Conservation (phyloP, 2,329 filamentous ascomycete genomes). For the Ceratocystis harringtonii region DNA sequence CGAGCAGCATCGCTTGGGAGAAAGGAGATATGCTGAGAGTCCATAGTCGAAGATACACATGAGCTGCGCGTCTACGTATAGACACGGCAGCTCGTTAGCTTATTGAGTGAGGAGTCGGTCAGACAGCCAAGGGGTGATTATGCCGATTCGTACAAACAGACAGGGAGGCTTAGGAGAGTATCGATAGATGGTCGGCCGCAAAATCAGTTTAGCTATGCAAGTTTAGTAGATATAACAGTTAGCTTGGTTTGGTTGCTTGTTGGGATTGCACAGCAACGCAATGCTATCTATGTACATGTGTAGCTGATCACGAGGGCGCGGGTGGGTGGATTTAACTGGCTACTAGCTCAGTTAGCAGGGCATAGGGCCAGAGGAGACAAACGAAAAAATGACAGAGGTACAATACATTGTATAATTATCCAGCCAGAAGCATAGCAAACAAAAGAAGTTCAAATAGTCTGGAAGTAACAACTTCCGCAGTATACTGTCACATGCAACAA, state of each 20-base stretch:
- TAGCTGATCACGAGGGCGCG: neutral
- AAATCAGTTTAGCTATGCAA: too few species aligned
- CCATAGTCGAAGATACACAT: neutral
- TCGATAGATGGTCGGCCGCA: too few species aligned
- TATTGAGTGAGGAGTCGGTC: neutral
- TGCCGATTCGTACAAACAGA: too few species aligned
- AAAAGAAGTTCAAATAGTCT: neutral
- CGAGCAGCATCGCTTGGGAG: conserved; percentile 27
- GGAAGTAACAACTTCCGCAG: neutral
- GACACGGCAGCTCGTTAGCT: neutral
- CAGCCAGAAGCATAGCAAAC: neutral
- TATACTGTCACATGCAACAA: neutral
- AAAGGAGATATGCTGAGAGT: conserved; percentile 31
- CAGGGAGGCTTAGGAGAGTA: too few species aligned
- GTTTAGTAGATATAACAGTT: too few species aligned
- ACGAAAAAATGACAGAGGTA: neutral
- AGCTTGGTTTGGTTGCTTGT: neutral
- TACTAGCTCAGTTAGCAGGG: neutral
- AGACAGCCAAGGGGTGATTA: too few species aligned
- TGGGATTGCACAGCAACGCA: neutral
- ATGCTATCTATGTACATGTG: neutral
- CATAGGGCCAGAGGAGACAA: neutral
- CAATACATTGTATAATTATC: neutral
- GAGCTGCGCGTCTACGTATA: neutral
- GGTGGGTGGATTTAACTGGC: neutral